These are phyloP conservation scores for Penicillium verhagenii DNA, from an alignment of 495 filamentous ascomycete species.

Conservation along the genomic window DNA sequence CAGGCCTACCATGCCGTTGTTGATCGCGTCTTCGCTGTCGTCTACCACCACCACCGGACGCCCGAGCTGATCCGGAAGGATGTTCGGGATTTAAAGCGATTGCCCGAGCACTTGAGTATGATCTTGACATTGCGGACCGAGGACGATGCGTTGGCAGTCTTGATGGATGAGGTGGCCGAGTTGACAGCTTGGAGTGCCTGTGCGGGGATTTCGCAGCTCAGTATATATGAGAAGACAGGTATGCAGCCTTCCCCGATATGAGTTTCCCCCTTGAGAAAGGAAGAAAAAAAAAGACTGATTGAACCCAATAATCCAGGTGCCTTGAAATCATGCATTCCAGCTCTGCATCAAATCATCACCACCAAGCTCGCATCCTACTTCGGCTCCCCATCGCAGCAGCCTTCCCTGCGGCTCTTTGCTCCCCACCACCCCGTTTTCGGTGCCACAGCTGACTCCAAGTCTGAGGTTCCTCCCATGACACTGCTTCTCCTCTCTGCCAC, in stretches of 20 bases:
- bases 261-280: not conserved
- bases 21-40: slow-evolving; percentile 71
- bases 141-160: slow-evolving; percentile 67
- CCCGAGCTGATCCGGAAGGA: slow-evolving; percentile 88
- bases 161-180: slow-evolving; percentile 88
- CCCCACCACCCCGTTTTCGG: slow-evolving; percentile 59
- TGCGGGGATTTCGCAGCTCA: slow-evolving; percentile 79
- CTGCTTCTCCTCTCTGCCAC: slow-evolving; percentile 86
- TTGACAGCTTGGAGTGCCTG: slow-evolving; percentile 88
- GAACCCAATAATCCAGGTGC: slow-evolving; percentile 53
- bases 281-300: not conserved
- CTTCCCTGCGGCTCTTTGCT: slow-evolving; percentile 67
- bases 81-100: slow-evolving; percentile 65
- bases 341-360: slow-evolving; percentile 69
- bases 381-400: slow-evolving; percentile 59
- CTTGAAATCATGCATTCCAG: slow-evolving; percentile 79
- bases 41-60: slow-evolving; percentile 90
- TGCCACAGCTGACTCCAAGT: slow-evolving; percentile 15
- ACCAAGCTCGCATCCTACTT: slow-evolving; percentile 82
- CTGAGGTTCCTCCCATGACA: slow-evolving; percentile 54
- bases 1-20: slow-evolving; percentile 73
- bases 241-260: slow-evolving; percentile 17
- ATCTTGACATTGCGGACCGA: slow-evolving; percentile 74
- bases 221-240: slow-evolving; percentile 91
- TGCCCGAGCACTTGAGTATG: slow-evolving; percentile 86